Conservation (phyloP, 2,329 filamentous ascomycete genomes). For the Alternaria hordeiaustralica region DNA sequence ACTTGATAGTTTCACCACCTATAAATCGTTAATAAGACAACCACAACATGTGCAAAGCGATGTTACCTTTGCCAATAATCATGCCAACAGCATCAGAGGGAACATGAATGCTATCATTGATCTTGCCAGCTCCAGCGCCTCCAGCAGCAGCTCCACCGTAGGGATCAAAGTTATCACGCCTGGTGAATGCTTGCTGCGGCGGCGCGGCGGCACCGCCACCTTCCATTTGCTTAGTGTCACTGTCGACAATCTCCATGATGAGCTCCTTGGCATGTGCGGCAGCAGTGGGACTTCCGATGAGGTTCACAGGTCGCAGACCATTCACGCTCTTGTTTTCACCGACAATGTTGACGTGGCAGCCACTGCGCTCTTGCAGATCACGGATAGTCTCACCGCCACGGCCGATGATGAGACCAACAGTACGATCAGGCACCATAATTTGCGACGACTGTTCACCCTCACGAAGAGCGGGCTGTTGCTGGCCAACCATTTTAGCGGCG, state of each 20-base stretch:
- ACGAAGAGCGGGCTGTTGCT: slow-evolving; percentile 61
- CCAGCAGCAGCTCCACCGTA: slow-evolving; percentile 50
- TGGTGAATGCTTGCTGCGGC: slow-evolving; percentile 27
- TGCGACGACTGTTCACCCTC: slow-evolving; percentile 87
- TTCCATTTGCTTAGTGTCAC: slow-evolving; percentile 68
- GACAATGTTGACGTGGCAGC: slow-evolving; percentile 96
- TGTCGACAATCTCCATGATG: slow-evolving; percentile 94
- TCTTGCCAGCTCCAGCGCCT: slow-evolving; percentile 58
- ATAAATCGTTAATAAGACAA: slow-evolving; percentile 21
- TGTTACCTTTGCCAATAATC: slow-evolving; percentile 85
- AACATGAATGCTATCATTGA: slow-evolving; percentile 82
- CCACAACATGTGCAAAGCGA: not conserved
- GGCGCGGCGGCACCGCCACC: slow-evolving; percentile 29
- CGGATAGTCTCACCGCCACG: slow-evolving; percentile 91
- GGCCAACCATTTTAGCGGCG: slow-evolving; percentile 48
- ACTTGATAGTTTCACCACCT: slow-evolving; percentile 89
- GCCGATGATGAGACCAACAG: slow-evolving; percentile 92
- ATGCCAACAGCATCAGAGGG: slow-evolving; percentile 92
- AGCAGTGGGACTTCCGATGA: slow-evolving; percentile 79
- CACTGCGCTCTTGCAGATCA: slow-evolving; percentile 87
- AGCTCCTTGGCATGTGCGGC: slow-evolving; percentile 81
- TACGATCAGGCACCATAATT: slow-evolving; percentile 94
- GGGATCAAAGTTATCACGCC: slow-evolving; percentile 49
- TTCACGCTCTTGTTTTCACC: slow-evolving; percentile 93
- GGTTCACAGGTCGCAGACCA: slow-evolving; percentile 85